These are phyloP conservation scores for Lodderomyces margitis DNA, from an alignment of 1,139 yeast species.

Conservation along the genomic window DNA sequence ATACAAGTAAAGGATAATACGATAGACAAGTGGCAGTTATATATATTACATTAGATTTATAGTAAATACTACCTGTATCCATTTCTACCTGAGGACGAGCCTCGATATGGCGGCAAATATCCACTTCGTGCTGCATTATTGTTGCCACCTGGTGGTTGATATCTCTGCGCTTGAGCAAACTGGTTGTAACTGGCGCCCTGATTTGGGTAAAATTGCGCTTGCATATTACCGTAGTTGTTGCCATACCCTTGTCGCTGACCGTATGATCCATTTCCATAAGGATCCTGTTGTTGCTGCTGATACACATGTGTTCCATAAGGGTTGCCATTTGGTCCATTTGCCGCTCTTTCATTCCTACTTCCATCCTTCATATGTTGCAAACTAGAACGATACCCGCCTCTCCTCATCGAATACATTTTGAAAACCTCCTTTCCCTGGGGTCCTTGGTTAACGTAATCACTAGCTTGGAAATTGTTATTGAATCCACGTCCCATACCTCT, in stretches of 20 bases:
- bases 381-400: slow-evolving; percentile 43
- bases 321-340: not conserved
- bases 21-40: slow-evolving; percentile 25
- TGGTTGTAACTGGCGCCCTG: not conserved
- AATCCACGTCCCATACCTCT: slow-evolving; percentile 18
- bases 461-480: slow-evolving; percentile 27
- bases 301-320: slow-evolving; percentile 4
- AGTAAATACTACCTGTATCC: slow-evolving; percentile 19
- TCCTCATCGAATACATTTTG: slow-evolving; percentile 35
- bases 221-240: not conserved
- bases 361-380: slow-evolving; percentile 18
- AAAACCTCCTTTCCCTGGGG: slow-evolving; percentile 39
- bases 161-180: not conserved
- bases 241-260: not conserved
- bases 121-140: slow-evolving; percentile 12
- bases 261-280: slow-evolving; percentile 2
- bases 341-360: not conserved
- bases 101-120: slow-evolving; percentile 14
- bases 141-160: slow-evolving; percentile 6
- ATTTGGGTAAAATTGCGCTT: not conserved
- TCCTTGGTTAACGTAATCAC: slow-evolving; percentile 41
- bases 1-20: slow-evolving; percentile 21
- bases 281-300: slow-evolving; percentile 1
- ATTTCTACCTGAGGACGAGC: slow-evolving; percentile 13
- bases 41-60: slow-evolving; percentile 10